Percentiles rank a stretch among this genome's conserved stretches.
Evolutionary conservation across 495 filamentous ascomycete genomes (phyloP).

Genomic region (Elasticomyces elasticus): DNA sequence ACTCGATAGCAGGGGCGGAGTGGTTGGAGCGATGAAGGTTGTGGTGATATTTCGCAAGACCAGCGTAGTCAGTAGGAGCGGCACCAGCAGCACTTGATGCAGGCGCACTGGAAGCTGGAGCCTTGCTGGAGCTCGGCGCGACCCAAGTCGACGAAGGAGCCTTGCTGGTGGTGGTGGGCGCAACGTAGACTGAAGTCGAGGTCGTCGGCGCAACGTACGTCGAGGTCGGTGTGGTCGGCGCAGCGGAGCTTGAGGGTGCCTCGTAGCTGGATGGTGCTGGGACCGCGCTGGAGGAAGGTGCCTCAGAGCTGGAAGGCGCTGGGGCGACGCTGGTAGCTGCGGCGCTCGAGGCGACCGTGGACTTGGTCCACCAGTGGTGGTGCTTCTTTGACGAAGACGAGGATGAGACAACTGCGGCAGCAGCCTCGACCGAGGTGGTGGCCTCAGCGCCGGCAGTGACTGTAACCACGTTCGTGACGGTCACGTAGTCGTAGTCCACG

Average conservation of each 20-base stretch:
- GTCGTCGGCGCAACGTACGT: constrained; percentile 7
- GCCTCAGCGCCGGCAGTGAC: constrained; percentile 25
- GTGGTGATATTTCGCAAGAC: constrained; percentile 56
- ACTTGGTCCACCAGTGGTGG: background rate
- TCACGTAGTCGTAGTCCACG: constrained; percentile 47
- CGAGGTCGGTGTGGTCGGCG: constrained; percentile 6
- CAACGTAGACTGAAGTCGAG: constrained; percentile 8
- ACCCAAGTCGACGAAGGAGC: constrained; percentile 2
- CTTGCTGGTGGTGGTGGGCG: constrained; percentile 9
- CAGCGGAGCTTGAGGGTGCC: constrained; percentile 11
- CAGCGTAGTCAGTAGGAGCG: constrained; percentile 33
- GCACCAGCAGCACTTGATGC: constrained; percentile 2
- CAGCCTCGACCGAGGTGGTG: background rate
- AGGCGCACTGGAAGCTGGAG: background rate
- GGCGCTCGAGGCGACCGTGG: background rate
- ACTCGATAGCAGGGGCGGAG: constrained; percentile 53
- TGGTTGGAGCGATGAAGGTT: constrained; percentile 82
- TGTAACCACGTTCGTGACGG: constrained; percentile 48
- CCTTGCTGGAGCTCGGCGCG: constrained; percentile 6
- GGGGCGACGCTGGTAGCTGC: background rate
- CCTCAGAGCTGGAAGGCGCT: constrained; percentile 24
- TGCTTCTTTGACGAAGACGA: background rate
- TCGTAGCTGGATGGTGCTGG: constrained; percentile 14
- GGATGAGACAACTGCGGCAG: constrained; percentile 14
- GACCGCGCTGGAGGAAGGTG: constrained; percentile 25